Base-by-base conservation (phyloP, 2,329 filamentous ascomycete genomes). In the Fusarium poae region DNA sequence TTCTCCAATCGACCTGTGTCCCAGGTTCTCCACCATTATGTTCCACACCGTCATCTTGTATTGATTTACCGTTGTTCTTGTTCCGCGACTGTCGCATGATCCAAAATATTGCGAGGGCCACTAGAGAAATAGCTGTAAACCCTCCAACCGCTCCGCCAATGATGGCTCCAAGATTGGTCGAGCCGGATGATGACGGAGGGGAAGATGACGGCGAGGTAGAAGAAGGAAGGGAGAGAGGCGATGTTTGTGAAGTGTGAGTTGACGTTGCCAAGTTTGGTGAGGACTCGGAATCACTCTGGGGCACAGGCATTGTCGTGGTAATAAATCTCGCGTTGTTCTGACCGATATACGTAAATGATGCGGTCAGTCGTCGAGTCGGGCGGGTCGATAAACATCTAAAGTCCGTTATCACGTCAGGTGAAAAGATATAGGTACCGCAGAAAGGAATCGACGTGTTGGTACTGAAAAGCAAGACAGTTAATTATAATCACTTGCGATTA, bases 391-490 rank as follows among this genome's bases (percentile, higher is more conserved):
- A 48, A 52, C 59, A 62, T 52, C 46, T 52, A 29, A 27, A 62
- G 23, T 62, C 59, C 18, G 8, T 6, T 2, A 62, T 46, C 12
- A 21, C 34, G 9, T 43, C 32, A 18, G 32, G 32, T 25, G 53
- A 40, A 6, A 25, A 62, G 20, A 39, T 23, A 48, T 62, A 62
- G 4, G 59, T 62, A 11, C 27, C 42, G 7, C 59, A 62, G n/a
- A 57, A 53, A 20, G 59, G 39, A 39, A 42, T 46, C 7, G 45
- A 51, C 3, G 21, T 27, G 9, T 49, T 34, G 16, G 59, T 54
- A 18, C 51, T 54, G 15, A 15, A 35, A 16, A n/a, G 2, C 2
- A 15, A 18, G 15, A 18, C 8, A 2, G 15, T 34, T 16, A 34
- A 15, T 8, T 4, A 18, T 7, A 16, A 8, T 7, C 15, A 7